Evolutionary conservation across 176 grass and related monocot species (phyloP), one percentile per base, ranked within the genome.

Genomic region (Triticum aestivum): DNA sequence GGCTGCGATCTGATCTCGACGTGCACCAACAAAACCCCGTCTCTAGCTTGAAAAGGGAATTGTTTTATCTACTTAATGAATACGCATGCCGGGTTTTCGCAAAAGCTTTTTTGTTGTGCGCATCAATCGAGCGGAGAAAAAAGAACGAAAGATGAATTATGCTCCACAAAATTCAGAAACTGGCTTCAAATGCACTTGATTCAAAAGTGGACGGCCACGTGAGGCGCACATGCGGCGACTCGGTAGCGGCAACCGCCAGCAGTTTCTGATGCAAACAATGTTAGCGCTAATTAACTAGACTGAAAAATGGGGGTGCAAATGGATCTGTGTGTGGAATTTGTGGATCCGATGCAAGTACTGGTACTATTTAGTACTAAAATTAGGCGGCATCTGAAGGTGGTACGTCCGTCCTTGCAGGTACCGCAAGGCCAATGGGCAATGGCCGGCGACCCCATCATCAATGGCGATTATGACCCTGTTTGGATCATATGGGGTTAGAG

Each of bases 321-420:
- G 47, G 89, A 75, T 75, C 80, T 27, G 59, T 85, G 58, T 27
- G 59, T 85, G 58, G 59, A 81, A 81, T 76, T 77, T 66, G 71
- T 67, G 83, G 75, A 91, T 87, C 85, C 75, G 44, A 87, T 47
- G 85, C 37, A 80, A 14, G 74, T 85, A 9, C 52, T 56, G 17
- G 1, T 3, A 56, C 78, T 42, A 54, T 30, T 71, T 62, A 21
- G 24, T 3, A 41, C 39, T 65, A 65, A 51, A 51, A 51, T 52
- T 68, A 26, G 79, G 85, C 51, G 72, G 75, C 85, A 87, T 75
- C 85, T 84, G 85, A 69, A 81, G 69, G 89, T 87, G 69, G 89
- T 87, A 87, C 54, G 54, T 58, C 89, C 89, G 86, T 88, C 85
- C 89, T 89, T 88, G 85, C 81, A 63, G 69, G 89, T 91, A 91